Base-by-base conservation (phyloP, 768 basidiomycete genomes). In the Dictyophora rubrovolvata region DNA sequence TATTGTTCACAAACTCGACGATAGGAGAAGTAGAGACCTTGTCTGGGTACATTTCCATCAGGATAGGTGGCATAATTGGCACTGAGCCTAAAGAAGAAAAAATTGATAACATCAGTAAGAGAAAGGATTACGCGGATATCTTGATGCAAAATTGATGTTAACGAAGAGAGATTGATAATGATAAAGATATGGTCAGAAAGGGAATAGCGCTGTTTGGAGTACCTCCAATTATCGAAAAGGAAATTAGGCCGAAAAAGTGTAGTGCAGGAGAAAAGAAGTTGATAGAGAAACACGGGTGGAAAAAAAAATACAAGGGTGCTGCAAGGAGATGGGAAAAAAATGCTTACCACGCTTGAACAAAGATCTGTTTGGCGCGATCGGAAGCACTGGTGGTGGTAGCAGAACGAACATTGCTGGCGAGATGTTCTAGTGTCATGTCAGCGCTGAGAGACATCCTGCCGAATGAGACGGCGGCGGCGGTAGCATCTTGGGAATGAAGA, bases 21-120 rank as follows among this genome's bases (percentile, higher is more conserved):
- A 73, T 94, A 96, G 35, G 92, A 94, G 69, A 91, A 90, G 72
- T 94, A 96, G 54, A 96, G 82, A 6, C 92, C 93, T 68, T 95
- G 93, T 55, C 93, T 84, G 49, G 93, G 89, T 36, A 94, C 93
- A 70, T 93, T 93, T 36, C 91, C 91, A 72, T 93, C 91, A 48
- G 88, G 88, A 71, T 90, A 92, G 12, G 89, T 87, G 5, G 89
- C 87, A 72, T 93, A 93, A 71, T 92, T 92, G 23, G 87, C 88
- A 17, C 85, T 87, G 61, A 93, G 72, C 90, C 90, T 93, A 28
- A 28, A 28, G 63, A 14, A 53, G 42, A 56, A 33, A 35, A 52
- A 59, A 12, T 37, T 47, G 63, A 48, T 52, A 52, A 52, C 23
- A 52, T 52, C 51, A 35, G 68, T 64, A 61, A 20, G 58, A 55